These are phyloP conservation scores for Bipolaris victoriae DNA, from an alignment of 2,329 filamentous ascomycete genomes.

Conservation along the genomic window DNA sequence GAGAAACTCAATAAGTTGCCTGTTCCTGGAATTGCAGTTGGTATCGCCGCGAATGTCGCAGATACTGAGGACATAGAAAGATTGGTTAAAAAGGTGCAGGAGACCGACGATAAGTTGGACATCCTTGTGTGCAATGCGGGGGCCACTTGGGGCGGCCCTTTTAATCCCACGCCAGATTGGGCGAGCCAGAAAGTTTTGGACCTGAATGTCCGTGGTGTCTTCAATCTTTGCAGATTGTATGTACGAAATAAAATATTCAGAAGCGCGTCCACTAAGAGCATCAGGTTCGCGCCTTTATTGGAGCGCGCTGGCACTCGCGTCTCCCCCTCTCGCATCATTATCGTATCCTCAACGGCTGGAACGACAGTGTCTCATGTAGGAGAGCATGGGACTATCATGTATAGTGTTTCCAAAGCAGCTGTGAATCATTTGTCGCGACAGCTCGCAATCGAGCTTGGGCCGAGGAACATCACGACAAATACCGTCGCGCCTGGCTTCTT, in stretches of 20 bases:
- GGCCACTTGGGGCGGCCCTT: slow-evolving; percentile 48
- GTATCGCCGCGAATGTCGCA: slow-evolving; percentile 49
- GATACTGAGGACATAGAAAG: slow-evolving; percentile 45
- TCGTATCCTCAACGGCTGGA: slow-evolving; percentile 47
- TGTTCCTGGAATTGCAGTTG: slow-evolving; percentile 43
- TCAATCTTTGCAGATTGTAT: slow-evolving; percentile 48
- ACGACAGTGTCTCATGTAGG: slow-evolving; percentile 47
- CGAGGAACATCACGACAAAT: slow-evolving; percentile 49
- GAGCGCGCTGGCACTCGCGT: slow-evolving; percentile 36
- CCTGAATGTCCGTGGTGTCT: slow-evolving; percentile 50
- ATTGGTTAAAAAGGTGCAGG: slow-evolving; percentile 41
- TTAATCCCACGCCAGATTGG: slow-evolving; percentile 48
- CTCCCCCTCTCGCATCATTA: slow-evolving; percentile 49
- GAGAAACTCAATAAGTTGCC: slow-evolving; percentile 48
- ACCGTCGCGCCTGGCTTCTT: slow-evolving; percentile 51
- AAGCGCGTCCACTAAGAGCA: not conserved
- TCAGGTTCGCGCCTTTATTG: slow-evolving; percentile 47
- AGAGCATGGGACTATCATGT: slow-evolving; percentile 49
- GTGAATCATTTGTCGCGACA: slow-evolving; percentile 49
- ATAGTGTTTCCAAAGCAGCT: slow-evolving; percentile 50
- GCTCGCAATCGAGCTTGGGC: slow-evolving; percentile 49
- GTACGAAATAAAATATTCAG: not conserved
- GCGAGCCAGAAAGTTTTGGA: slow-evolving; percentile 48
- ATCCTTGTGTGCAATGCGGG: slow-evolving; percentile 51
- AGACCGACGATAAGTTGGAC: slow-evolving; percentile 42